These are phyloP conservation scores for Chlorella sorokiniana DNA, from an alignment of 139 green algal genomes.

Conservation along the genomic window DNA sequence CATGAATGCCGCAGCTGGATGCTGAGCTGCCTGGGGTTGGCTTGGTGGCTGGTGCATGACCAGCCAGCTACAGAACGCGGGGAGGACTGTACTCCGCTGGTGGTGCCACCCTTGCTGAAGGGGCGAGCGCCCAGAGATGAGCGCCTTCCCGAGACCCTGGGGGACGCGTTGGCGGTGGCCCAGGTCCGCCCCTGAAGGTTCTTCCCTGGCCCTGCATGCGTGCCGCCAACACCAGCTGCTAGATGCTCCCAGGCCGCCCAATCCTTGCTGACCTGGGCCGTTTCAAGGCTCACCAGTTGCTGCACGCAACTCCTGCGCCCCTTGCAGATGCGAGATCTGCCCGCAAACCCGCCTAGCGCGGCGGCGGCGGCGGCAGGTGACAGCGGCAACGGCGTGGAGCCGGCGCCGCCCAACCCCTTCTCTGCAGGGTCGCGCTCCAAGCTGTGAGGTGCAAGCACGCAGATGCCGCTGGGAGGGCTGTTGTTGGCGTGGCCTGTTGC, in stretches of 20 bases:
- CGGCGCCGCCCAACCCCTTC: constrained; percentile 1
- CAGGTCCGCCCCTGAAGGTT: background rate
- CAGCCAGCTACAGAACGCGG: too few relatives aligned
- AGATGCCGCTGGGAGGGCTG: too few relatives aligned
- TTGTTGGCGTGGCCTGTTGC: too few relatives aligned
- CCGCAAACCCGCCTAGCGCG: background rate
- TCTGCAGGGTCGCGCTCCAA: background rate
- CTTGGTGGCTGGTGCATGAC: too few relatives aligned
- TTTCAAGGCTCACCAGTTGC: background rate
- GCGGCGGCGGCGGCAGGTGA: background rate
- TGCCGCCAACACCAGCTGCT: background rate
- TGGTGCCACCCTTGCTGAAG: background rate
- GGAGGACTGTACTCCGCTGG: too few relatives aligned
- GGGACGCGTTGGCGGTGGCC: background rate
- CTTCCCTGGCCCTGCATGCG: background rate
- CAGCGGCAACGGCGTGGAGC: background rate
- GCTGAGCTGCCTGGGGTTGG: background rate
- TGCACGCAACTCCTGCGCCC: background rate
- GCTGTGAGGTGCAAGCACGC: constrained; percentile 7
- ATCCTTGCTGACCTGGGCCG: background rate
- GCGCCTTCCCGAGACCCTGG: constrained; percentile 23
- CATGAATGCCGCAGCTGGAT: background rate
- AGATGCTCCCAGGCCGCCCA: background rate
- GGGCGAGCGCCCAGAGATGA: background rate
- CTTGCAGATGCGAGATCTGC: constrained; percentile 7